Evolutionary conservation across 2,329 filamentous ascomycete species (phyloP), one percentile per base, ranked within the genome.

Genomic region (Fusarium beomiforme): DNA sequence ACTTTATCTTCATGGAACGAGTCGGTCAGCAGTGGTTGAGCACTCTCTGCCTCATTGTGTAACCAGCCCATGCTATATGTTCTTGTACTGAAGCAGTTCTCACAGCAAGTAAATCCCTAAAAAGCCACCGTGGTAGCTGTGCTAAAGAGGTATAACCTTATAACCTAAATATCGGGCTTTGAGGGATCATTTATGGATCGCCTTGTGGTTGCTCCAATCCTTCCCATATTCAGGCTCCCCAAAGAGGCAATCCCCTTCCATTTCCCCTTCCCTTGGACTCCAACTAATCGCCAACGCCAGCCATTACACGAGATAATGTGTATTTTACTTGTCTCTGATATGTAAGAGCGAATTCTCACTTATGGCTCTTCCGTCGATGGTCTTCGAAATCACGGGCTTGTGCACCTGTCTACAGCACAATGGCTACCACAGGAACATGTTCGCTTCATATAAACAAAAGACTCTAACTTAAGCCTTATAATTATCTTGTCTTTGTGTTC

Each of bases 281-380:
- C 0, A n/a, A 12, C 33, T 50, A 11, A 23, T 13, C 3, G 3
- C 23, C 9, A 4, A 14, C 7, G 1, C 0, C 5, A 53, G 37
- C 17, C 29, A 1, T 9, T 23, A 2, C 21, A 23, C 4, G 46
- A 43, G 2, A 8, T 59, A 0, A n/a, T 53, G 1, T 3, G 14
- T 4, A 1, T 36, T 3, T 43, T 43, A 8, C 1, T 36, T 16
- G 23, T 29, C 6, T 4, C 23, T 4, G 2, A 43, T 8, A 19
- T 34, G 2, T 8, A 44, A 13, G 31, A 37, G 21, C 12, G 6
- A 26, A 8, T 37, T 11, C 12, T 44, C 3, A 0, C 11, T 43
- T 1, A 14, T 10, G 14, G 9, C 16, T 8, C 17, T 7, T 5
- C 16, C 11, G 5, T 7, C 8, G 16, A 19, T 8, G 23, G 8